phyloP scores from a whole-genome alignment of 371 early-diverging fungal species.

The Funneliformis caledonium region DNA sequence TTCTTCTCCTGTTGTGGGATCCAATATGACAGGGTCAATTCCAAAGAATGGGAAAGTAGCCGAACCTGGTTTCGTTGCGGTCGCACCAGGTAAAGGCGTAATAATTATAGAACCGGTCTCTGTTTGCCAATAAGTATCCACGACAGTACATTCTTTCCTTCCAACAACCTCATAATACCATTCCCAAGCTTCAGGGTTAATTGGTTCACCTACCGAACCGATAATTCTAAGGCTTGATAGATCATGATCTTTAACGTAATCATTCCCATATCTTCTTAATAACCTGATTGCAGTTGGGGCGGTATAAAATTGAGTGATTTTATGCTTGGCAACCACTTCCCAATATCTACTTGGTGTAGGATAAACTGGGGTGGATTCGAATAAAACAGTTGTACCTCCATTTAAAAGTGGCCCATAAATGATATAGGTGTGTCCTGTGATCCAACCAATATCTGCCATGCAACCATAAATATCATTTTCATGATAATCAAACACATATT shows the following conservation, averaged over 20 bases:
- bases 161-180: slow-evolving; percentile 96
- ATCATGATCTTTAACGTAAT: slow-evolving; percentile 74
- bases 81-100: slow-evolving; percentile 89
- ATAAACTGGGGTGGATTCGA: slow-evolving; percentile 89
- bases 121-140: slow-evolving; percentile 97
- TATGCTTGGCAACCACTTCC: slow-evolving; percentile 82
- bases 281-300: slow-evolving; percentile 98
- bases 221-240: slow-evolving; percentile 86
- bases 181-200: slow-evolving; percentile 96
- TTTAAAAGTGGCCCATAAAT: slow-evolving; percentile 93
- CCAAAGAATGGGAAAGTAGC: slow-evolving; percentile 98
- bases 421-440: slow-evolving; percentile 87
- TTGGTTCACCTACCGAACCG: slow-evolving; percentile 98
- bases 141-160: slow-evolving; percentile 83
- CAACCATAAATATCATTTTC: slow-evolving; percentile 84
- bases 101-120: slow-evolving; percentile 96
- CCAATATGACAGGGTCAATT: slow-evolving; percentile 85
- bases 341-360: slow-evolving; percentile 87
- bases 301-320: slow-evolving; percentile 97
- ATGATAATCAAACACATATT: slow-evolving; percentile 92
- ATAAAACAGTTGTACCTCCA: slow-evolving; percentile 92
- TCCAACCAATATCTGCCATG: slow-evolving; percentile 86
- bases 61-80: slow-evolving; percentile 90
- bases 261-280: slow-evolving; percentile 86
- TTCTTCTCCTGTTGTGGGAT: slow-evolving; percentile 77